phyloP scores from a whole-genome alignment of 176 grass and related monocot species.

The Coix lacrymajobi region DNA sequence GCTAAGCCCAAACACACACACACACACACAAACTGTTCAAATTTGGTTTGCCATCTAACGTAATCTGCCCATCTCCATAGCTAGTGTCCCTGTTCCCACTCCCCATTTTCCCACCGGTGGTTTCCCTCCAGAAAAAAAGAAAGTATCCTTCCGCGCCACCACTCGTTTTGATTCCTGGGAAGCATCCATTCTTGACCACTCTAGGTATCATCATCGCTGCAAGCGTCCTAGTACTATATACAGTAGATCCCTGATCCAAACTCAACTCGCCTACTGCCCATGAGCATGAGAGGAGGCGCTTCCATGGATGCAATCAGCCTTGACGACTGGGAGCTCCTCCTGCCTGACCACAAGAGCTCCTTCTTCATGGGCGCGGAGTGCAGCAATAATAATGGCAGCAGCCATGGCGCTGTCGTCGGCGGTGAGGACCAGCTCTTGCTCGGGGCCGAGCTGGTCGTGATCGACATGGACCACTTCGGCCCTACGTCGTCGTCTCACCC shows the following conservation, averaged over 20 bases:
- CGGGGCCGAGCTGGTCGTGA: slow-evolving; percentile 31
- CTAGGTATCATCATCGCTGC: slow-evolving; percentile 9
- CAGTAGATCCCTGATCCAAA: background rate
- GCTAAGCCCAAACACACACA: background rate
- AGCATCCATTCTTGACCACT: slow-evolving; percentile 28
- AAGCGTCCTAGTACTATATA: slow-evolving; percentile 24
- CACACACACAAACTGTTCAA: slow-evolving; percentile 9
- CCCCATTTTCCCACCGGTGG: background rate
- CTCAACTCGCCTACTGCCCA: background rate
- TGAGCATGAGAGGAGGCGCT: slow-evolving; percentile 14
- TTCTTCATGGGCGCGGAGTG: slow-evolving; percentile 32
- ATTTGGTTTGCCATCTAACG: background rate
- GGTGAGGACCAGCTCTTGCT: slow-evolving; percentile 35
- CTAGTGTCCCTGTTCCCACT: slow-evolving; percentile 15
- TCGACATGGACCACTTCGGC: slow-evolving; percentile 63
- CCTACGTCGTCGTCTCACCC: slow-evolving; percentile 20
- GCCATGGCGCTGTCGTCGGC: slow-evolving; percentile 9
- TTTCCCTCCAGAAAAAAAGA: slow-evolving; percentile 24
- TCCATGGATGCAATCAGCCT: slow-evolving; percentile 49
- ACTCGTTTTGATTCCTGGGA: slow-evolving; percentile 6
- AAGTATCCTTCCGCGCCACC: slow-evolving; percentile 34
- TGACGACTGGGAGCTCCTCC: slow-evolving; percentile 85
- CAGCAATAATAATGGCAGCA: background rate
- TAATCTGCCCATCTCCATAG: background rate
- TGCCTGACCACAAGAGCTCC: slow-evolving; percentile 47